Evolutionary conservation across 768 basidiomycete genomes (phyloP).

Genomic region (Boletus pseudopeckii): DNA sequence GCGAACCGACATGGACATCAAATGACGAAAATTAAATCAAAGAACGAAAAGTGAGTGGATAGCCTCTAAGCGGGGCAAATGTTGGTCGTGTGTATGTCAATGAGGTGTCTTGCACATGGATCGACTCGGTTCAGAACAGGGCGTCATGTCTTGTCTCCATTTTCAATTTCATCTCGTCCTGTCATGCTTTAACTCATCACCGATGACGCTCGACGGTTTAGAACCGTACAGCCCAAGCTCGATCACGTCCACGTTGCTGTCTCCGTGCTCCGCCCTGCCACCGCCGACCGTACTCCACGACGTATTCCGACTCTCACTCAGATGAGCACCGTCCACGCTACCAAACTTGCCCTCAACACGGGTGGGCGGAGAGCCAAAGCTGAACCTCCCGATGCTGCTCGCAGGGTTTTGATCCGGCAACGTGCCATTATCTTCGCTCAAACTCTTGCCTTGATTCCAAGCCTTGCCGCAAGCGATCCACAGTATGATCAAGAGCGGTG

Average conservation of each 20-base stretch:
- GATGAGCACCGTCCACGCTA: background rate
- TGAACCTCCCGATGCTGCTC: background rate
- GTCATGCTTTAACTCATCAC: constrained; percentile 4
- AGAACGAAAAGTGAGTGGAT: background rate
- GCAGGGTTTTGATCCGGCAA: background rate
- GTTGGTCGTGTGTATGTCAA: background rate
- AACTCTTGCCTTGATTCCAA: constrained; percentile 7
- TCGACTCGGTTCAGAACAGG: background rate
- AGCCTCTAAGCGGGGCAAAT: background rate
- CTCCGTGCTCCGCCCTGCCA: background rate
- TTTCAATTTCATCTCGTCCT: background rate
- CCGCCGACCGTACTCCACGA: constrained; percentile 13
- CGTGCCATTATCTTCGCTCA: background rate
- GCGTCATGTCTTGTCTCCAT: background rate
- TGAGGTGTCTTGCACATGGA: background rate
- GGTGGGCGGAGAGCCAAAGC: constrained; percentile 8
- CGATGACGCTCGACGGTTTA: constrained; percentile 1
- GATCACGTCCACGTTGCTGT: background rate
- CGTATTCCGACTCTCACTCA: background rate
- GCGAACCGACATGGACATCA: background rate
- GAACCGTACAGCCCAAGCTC: constrained; percentile 14
- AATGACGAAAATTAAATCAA: background rate
- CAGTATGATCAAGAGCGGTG: constrained; percentile 26
- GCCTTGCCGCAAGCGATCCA: constrained; percentile 21
- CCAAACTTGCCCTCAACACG: background rate